Evolutionary conservation across 2,329 filamentous ascomycete genomes (phyloP).

Genomic region (Ophiostoma quercus): DNA sequence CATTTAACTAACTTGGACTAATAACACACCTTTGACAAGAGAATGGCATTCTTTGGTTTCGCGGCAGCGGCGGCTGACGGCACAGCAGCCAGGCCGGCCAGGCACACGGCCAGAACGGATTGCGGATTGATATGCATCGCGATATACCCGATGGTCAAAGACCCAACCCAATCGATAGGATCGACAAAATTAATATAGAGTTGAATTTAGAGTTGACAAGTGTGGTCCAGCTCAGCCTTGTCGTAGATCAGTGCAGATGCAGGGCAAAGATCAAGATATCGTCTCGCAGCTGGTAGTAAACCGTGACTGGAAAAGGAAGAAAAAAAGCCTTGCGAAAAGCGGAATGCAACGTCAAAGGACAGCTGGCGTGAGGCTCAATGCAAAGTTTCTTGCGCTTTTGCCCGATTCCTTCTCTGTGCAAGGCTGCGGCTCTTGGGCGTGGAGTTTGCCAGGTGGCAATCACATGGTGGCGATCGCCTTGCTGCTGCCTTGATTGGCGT

Average conservation of each 20-base stretch:
- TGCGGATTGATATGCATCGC: conserved; percentile 10
- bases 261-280: background rate
- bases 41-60: conserved; percentile 47
- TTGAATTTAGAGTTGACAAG: too few species aligned
- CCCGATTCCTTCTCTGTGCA: background rate
- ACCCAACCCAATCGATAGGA: background rate
- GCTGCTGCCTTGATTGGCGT: background rate
- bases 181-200: background rate
- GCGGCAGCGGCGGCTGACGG: background rate
- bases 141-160: background rate
- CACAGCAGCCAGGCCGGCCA: conserved; percentile 16
- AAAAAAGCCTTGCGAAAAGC: background rate
- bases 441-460: conserved; percentile 6
- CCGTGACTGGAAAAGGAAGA: background rate
- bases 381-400: background rate
- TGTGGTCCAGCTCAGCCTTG: background rate
- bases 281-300: too few species aligned
- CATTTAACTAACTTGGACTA: background rate
- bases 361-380: background rate
- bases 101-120: background rate
- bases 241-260: background rate
- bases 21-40: conserved; percentile 56
- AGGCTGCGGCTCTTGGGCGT: conserved; percentile 1
- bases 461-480: background rate
- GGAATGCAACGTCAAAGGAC: background rate